Evolutionary conservation across 345 rosid species (phyloP), one percentile per base, ranked within the genome.

Genomic region (Jatropha curcas): DNA sequence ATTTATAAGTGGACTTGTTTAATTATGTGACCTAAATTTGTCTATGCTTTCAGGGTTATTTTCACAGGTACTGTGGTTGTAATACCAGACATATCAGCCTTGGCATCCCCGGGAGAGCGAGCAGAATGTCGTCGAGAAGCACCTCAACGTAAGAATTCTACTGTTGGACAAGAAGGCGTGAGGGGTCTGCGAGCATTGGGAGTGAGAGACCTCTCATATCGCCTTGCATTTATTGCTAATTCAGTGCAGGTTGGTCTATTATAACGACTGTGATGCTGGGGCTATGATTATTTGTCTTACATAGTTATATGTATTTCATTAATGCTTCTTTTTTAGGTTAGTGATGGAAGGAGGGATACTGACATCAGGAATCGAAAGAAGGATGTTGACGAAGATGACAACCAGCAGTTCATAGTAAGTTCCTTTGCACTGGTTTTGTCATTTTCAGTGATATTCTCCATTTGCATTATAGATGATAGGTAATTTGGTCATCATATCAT

Each of bases 51-150:
- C 90, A 94, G 98, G 84, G 99, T 95, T 70, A 83, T 92, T 72
- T 92, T 95, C 79, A 91, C 98, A 0, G 99, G 99, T 50, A 87
- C 96, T 0, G 86, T 89, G 3, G 99, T 92, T 80, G 99, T 90
- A 30, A 89, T 95, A 79, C 99, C 99, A 8, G 98, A 92, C 78
- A 92, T 92, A 81, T 78, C 80, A 73, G 98, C 99, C 30, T 67
- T 95, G 77, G 97, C 96, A 12, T 89, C 99, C 46, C 96, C 97
- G 56, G 99, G 99, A 56, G 98, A 92, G 88, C 88, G 97, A 84
- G 88, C 96, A 46, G 94, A 92, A 80, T 88, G 92, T 65, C 87
- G 92, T 2, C 81, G 88, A 37, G 99, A 95, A 68, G 89, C 90
- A 73, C 59, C 91, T 55, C 97, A 89, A 61, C 86, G 83, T 59